These are phyloP conservation scores for Bacidia gigantensis DNA, from an alignment of 495 filamentous ascomycete genomes.

Conservation along the genomic window DNA sequence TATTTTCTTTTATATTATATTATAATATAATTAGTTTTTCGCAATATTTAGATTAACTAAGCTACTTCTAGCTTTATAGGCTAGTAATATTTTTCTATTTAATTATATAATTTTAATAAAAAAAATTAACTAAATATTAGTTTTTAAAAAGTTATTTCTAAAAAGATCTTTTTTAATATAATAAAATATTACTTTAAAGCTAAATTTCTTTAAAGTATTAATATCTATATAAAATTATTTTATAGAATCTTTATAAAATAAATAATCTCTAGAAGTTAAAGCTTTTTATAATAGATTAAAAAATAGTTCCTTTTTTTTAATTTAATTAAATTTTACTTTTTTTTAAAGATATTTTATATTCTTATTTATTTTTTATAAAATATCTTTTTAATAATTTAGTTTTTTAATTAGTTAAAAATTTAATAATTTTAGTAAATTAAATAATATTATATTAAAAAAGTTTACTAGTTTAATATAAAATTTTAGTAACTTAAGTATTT, in stretches of 20 bases:
- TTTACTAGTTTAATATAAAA: neutral
- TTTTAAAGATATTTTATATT: neutral
- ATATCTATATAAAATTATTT: neutral
- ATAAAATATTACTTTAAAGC: neutral
- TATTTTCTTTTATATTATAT: neutral
- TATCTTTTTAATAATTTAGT: neutral
- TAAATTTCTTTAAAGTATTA: neutral
- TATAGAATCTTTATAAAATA: neutral
- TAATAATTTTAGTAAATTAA: neutral
- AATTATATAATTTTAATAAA: neutral
- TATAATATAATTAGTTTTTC: neutral
- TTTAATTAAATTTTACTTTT: slow-evolving; percentile 1
- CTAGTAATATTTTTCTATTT: neutral
- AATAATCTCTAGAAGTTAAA: neutral
- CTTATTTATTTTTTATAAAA: neutral
- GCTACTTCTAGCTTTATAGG: neutral
- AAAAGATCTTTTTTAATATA: neutral
- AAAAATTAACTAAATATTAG: slow-evolving; percentile 2
- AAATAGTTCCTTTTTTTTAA: neutral
- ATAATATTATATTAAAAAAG: neutral
- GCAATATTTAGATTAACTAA: neutral
- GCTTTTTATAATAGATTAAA: neutral
- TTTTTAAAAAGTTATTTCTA: neutral
- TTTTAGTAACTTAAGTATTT: neutral
- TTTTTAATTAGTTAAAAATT: neutral